Evolutionary conservation across 768 basidiomycete species (phyloP), one percentile per base, ranked within the genome.

Genomic region (Hericium alpestre): DNA sequence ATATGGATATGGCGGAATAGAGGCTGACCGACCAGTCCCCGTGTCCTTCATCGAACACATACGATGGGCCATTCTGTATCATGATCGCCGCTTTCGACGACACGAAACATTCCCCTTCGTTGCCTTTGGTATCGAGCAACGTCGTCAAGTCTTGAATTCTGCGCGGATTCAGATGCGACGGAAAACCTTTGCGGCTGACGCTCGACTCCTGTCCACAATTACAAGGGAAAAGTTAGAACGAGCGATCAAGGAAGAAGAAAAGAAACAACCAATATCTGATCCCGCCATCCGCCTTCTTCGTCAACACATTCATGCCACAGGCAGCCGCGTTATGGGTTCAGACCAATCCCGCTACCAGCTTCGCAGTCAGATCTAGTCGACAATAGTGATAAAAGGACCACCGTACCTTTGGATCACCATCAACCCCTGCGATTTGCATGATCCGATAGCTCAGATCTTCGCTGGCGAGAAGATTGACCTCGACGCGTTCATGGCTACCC

Each of bases 361-460:
- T 71, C 62, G 71, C 0, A 57, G 65, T 2, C 65, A 75, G 39
- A 70, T 77, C 2, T 76, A 74, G 74, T 63, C 66, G 2, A 74
- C 69, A 0, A 65, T 63, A 1, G 22, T 73, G 0, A 20, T 60
- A 1, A 61, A 60, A 23, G 65, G 65, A 15, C 70, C 72, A 1
- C 74, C 75, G 0, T 60, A 53, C 1, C 25, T 78, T 0, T 79
- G 77, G 77, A 58, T 73, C 1, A 79, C 77, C 0, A 67, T 79
- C 2, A 77, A 77, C 57, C 74, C 72, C 1, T 54, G 61, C 0
- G 74, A 78, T 56, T 52, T 70, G 0, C 69, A 74, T 38, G 74
- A 77, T 58, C 77, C 76, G 0, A 68, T 78, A 22, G 74, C 71
- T 0, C 76, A 79, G 54, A 67, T 79, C 0, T 64, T 80, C 11